Conservation (phyloP, 2,329 filamentous ascomycete species). For the Scedosporium dehoogii region DNA sequence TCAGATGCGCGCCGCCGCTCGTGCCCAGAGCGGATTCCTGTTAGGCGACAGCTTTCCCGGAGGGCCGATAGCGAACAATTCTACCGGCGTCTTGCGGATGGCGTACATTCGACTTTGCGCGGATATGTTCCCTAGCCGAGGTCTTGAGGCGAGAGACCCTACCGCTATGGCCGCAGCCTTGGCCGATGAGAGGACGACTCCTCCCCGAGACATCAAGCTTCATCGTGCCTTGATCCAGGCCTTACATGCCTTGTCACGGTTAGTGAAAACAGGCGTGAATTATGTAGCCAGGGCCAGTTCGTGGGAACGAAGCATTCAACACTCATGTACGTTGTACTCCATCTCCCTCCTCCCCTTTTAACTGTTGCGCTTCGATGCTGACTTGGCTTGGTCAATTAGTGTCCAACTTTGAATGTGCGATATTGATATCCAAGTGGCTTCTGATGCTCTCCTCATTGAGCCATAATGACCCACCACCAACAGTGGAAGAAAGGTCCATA, state of each 20-base stretch:
- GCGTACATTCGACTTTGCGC: conserved; percentile 58
- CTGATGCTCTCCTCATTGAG: conserved; percentile 43
- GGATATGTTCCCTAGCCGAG: conserved; percentile 47
- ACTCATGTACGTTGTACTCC: conserved; percentile 39
- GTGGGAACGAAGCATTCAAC: conserved; percentile 53
- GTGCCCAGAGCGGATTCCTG: conserved; percentile 12
- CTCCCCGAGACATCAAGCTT: conserved; percentile 49
- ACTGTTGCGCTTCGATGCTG: background rate
- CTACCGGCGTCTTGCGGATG: conserved; percentile 48
- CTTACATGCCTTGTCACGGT: conserved; percentile 57
- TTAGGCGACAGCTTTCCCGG: conserved; percentile 39
- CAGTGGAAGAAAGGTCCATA: conserved; percentile 42
- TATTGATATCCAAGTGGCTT: conserved; percentile 51
- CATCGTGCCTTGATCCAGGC: conserved; percentile 57
- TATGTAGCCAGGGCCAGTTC: conserved; percentile 53
- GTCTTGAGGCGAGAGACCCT: conserved; percentile 56
- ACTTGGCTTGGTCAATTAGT: conserved; percentile 24
- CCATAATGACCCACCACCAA: conserved; percentile 37
- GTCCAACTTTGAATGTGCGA: conserved; percentile 52
- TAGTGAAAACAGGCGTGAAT: conserved; percentile 53
- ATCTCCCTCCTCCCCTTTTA: conserved; percentile 5
- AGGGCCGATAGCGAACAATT: conserved; percentile 57
- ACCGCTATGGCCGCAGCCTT: conserved; percentile 51
- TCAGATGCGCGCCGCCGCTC: conserved; percentile 37
- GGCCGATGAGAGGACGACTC: conserved; percentile 40